Conservation (phyloP, 805 yeast genomes). For the Candida xiaguanensis region DNA sequence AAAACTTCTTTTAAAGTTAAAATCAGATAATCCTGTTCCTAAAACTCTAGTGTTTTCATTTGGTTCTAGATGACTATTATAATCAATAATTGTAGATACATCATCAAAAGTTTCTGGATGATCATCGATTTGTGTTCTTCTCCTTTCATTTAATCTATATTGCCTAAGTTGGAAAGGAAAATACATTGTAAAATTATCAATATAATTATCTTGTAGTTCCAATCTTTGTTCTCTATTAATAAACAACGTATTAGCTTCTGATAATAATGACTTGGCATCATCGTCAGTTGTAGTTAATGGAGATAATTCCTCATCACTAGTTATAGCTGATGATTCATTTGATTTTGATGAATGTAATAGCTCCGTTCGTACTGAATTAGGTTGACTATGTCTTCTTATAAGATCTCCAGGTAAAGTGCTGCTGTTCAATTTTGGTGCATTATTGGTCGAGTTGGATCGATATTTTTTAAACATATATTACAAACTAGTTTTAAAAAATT, state of each 20-base stretch:
- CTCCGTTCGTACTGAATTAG: background rate
- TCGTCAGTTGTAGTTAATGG: conserved; percentile 1
- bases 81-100: conserved; percentile 11
- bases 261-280: conserved; percentile 13
- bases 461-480: conserved; percentile 3
- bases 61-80: background rate
- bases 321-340: background rate
- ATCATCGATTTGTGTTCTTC: background rate
- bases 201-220: conserved; percentile 33
- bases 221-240: conserved; percentile 19
- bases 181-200: conserved; percentile 35
- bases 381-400: conserved; percentile 6
- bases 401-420: background rate
- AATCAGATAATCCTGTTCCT: conserved; percentile 18
- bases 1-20: conserved; percentile 24
- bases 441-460: conserved; percentile 5
- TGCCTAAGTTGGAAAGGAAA: conserved; percentile 36
- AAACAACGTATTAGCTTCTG: conserved; percentile 36
- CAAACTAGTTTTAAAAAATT: no score
- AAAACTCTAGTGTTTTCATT: conserved; percentile 13
- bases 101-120: conserved; percentile 1
- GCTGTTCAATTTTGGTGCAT: background rate
- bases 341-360: conserved; percentile 2
- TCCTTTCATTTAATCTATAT: conserved; percentile 16
- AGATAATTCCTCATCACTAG: background rate